Conservation (phyloP, 805 yeast species). For the Lipomyces spencermartinsiae region DNA sequence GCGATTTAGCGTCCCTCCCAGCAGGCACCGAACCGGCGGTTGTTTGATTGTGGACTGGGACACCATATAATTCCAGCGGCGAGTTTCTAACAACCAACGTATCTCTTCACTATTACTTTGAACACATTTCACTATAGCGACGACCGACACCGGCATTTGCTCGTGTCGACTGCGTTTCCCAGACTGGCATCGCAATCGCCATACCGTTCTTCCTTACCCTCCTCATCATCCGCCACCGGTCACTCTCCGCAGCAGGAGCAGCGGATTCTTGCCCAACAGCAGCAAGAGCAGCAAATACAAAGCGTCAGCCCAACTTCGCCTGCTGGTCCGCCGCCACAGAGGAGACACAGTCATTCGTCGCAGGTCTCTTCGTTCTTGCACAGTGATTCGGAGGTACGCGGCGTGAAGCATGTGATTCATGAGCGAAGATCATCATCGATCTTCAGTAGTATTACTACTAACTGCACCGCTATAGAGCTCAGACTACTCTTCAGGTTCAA, state of each 20-base stretch:
- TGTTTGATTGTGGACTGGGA: too few species aligned
- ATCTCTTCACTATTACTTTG: neutral
- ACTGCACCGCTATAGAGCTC: neutral
- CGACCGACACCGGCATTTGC: neutral
- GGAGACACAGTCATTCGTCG: neutral
- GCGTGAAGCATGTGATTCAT: too few species aligned
- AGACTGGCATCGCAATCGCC: slow-evolving; percentile 9
- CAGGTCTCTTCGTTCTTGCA: slow-evolving; percentile 14
- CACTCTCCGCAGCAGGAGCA: slow-evolving; percentile 4
- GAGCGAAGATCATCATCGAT: neutral
- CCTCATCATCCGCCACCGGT: neutral
- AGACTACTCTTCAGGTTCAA: neutral
- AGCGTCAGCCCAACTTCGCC: neutral
- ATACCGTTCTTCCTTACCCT: neutral
- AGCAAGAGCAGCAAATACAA: neutral
- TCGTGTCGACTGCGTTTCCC: neutral
- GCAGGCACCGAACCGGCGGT: too few species aligned
- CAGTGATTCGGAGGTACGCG: slow-evolving; percentile 5
- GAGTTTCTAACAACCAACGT: neutral
- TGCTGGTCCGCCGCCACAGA: neutral
- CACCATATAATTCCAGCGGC: neutral
- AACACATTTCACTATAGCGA: neutral
- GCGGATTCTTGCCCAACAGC: neutral
- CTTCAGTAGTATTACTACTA: neutral
- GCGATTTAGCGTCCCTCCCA: too few species aligned